Evolutionary conservation across 495 filamentous ascomycete species (phyloP).

Genomic region (Hyaloscypha hepaticicola): DNA sequence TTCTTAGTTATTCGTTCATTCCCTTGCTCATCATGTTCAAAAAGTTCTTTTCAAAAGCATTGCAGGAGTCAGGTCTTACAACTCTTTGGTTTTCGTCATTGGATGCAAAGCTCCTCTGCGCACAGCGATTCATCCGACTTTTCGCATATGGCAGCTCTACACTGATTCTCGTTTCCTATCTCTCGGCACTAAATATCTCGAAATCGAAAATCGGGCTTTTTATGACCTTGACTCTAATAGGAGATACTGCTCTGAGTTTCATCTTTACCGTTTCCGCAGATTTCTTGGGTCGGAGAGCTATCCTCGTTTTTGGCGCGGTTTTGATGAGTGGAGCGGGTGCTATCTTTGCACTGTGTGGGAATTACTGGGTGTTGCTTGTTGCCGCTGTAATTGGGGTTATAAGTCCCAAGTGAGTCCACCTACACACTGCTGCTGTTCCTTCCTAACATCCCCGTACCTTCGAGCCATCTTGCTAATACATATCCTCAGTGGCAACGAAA

Average conservation of each 20-base stretch:
- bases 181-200: constrained; percentile 62
- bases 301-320: constrained; percentile 62
- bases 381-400: constrained; percentile 75
- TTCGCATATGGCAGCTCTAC: constrained; percentile 77
- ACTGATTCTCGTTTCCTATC: constrained; percentile 69
- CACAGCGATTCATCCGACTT: constrained; percentile 72
- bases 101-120: constrained; percentile 71
- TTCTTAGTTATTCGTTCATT: too few relatives aligned
- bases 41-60: constrained; percentile 7
- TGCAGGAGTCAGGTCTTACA: constrained; percentile 45
- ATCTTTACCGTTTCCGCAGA: constrained; percentile 74
- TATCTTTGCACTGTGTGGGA: constrained; percentile 64
- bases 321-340: constrained; percentile 68
- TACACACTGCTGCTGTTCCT: too few relatives aligned
- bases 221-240: constrained; percentile 80
- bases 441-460: too few relatives aligned
- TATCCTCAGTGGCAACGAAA: constrained; percentile 63
- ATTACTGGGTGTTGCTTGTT: constrained; percentile 70
- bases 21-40: constrained; percentile 11
- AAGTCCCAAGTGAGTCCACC: too few relatives aligned
- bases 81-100: constrained; percentile 39
- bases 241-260: constrained; percentile 75
- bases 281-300: constrained; percentile 62
- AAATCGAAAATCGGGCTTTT: constrained; percentile 74
- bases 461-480: constrained; percentile 41